These are phyloP conservation scores for Agaricales sp. DNA, from an alignment of 1,284 basidiomycete species.

Conservation along the genomic window DNA sequence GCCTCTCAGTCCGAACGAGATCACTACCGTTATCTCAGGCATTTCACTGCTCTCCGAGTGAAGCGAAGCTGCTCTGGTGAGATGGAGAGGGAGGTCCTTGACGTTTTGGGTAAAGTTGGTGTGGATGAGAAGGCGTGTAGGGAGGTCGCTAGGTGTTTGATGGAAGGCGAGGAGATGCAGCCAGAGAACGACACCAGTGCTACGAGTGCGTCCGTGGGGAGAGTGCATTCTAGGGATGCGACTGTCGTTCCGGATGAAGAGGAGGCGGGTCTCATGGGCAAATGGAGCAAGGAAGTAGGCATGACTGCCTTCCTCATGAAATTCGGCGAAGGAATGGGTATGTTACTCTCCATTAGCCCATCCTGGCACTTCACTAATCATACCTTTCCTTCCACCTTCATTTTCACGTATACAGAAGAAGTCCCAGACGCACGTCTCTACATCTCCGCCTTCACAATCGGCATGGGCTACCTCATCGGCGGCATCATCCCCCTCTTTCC, in stretches of 20 bases:
- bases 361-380: neutral
- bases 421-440: constrained; percentile 61
- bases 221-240: neutral
- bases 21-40: constrained; percentile 78
- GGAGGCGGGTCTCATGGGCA: constrained; percentile 26
- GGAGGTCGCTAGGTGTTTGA: constrained; percentile 68
- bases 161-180: constrained; percentile 49
- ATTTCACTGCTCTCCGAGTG: constrained; percentile 74
- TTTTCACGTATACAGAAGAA: constrained; percentile 50
- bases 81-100: constrained; percentile 91
- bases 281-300: constrained; percentile 67
- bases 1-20: constrained; percentile 95
- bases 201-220: constrained; percentile 18
- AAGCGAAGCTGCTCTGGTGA: constrained; percentile 83
- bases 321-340: constrained; percentile 83
- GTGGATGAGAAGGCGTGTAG: constrained; percentile 76
- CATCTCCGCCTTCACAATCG: constrained; percentile 88
- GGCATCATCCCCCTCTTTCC: constrained; percentile 85
- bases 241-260: constrained; percentile 31
- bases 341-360: constrained; percentile 17
- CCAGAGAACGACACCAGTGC: constrained; percentile 14
- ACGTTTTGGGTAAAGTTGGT: constrained; percentile 82
- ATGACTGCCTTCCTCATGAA: constrained; percentile 87
- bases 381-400: constrained; percentile 1
- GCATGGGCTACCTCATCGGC: constrained; percentile 77